phyloP scores from a whole-genome alignment of 371 early-diverging fungal genomes.

The Mortierella sp. region DNA sequence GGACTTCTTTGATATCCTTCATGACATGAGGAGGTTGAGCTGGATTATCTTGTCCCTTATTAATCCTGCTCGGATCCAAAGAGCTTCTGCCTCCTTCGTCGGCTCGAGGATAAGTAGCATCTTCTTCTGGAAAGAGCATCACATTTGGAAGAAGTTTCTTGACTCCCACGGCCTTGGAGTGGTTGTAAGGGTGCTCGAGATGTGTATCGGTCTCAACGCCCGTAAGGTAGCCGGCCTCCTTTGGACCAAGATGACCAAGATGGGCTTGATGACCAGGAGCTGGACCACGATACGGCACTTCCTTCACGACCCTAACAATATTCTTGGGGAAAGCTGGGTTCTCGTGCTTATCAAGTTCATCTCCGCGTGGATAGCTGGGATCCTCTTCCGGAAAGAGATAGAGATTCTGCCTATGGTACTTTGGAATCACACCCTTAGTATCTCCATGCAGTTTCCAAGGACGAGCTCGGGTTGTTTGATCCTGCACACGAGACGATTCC shows the following conservation, averaged over 20 bases:
- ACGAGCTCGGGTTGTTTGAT: neutral
- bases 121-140: slow-evolving; percentile 1
- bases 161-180: neutral
- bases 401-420: neutral
- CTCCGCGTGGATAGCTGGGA: slow-evolving; percentile 11
- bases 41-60: no score
- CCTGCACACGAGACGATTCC: neutral
- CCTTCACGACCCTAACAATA: neutral
- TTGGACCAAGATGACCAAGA: no score
- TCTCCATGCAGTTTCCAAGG: neutral
- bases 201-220: no score
- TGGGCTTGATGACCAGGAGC: neutral
- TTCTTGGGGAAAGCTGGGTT: slow-evolving; percentile 1
- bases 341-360: slow-evolving; percentile 4
- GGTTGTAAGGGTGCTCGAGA: slow-evolving; percentile 3
- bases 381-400: slow-evolving; percentile 16
- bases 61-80: no score
- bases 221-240: no score
- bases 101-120: neutral
- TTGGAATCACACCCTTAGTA: slow-evolving; percentile 6
- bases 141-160: neutral
- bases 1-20: neutral
- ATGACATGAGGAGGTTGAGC: neutral
- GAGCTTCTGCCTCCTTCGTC: no score
- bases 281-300: no score